A percentile compares a stretch with the other conserved stretches of the same genome.
Evolutionary conservation across 495 filamentous ascomycete species (phyloP).

Genomic region (Cairneyella variabilis): DNA sequence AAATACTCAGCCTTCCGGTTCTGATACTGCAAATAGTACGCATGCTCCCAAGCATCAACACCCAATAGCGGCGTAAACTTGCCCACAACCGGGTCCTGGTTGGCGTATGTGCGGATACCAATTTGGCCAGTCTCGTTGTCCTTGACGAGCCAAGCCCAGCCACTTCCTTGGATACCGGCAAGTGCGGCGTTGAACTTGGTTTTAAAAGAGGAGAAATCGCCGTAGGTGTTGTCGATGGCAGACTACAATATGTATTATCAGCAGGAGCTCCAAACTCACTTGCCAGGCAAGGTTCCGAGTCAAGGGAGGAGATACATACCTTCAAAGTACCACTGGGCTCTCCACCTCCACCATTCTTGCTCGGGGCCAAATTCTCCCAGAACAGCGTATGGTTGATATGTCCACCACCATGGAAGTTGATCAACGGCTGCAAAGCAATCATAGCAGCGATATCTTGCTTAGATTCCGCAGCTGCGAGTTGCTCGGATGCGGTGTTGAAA

Average conservation of each 20-base stretch:
- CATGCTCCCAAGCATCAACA: constrained; percentile 94
- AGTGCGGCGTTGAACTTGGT: constrained; percentile 72
- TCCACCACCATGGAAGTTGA: constrained; percentile 97
- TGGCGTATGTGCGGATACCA: constrained; percentile 74
- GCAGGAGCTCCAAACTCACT: no score
- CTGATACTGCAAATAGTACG: constrained; percentile 82
- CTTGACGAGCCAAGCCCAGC: constrained; percentile 71
- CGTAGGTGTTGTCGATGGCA: constrained; percentile 75
- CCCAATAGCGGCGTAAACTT: constrained; percentile 84
- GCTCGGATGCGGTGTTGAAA: constrained; percentile 60
- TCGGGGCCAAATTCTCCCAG: constrained; percentile 86
- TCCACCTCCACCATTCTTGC: constrained; percentile 69
- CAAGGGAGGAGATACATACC: constrained; percentile 21
- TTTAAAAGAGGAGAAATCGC: constrained; percentile 69
- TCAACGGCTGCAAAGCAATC: constrained; percentile 75
- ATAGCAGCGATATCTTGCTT: constrained; percentile 60
- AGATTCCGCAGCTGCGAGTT: constrained; percentile 54
- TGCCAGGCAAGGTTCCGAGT: no score
- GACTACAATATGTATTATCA: constrained; percentile 31
- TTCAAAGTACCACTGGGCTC: constrained; percentile 56
- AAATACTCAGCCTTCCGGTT: constrained; percentile 99
- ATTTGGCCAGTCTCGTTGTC: constrained; percentile 72
- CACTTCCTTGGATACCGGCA: constrained; percentile 67
- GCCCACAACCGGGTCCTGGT: constrained; percentile 92
- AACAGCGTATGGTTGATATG: constrained; percentile 92